Base-by-base conservation (phyloP, 2,329 filamentous ascomycete genomes). In the Neurospora crassa region DNA sequence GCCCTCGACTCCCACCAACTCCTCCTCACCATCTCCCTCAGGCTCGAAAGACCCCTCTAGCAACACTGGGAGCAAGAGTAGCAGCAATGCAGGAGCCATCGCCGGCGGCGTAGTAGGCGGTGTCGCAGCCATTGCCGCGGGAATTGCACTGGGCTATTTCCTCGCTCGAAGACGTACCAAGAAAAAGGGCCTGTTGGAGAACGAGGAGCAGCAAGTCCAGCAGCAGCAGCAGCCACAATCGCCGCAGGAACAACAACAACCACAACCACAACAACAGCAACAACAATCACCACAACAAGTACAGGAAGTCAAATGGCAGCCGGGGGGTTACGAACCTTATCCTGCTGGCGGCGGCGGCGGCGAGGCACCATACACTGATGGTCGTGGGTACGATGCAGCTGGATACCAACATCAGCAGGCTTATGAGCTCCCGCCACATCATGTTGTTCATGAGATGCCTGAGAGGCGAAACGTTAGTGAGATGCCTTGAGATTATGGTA, bases 21-120 rank as follows among this genome's bases (percentile, higher is more conserved):
- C 37, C 14, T 74, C 41, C 71, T 75, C 45, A 11, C 73, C 11
- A 34, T 67, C 67, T 40, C 67, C 42, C 68, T 71, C 67, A 70
- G 20, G 47, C 47, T 74, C 12, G 63, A 71, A n/a, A 59, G 53
- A n/a, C 16, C 10, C 67, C 41, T 34, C 47, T 40, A 11, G 24
- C 68, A 59, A 40, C 45, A 69, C n/a, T 11, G 40, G 42, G 20
- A 24, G 11, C 45, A 53, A 53, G 5, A 53, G 45, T 68, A 72
- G 24, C 68, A 72, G 24, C 5, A 75, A 75, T 45, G 70, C 73
- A 5, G 79, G 78, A 4, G 77, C 77, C 20, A 80, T 81, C 16
- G 73, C 70, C 3, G 75, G 75, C 34, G 75, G 72, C 6, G 74
- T 76, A 1, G 63, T 76, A 2, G 75, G 75, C 5, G 73, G 74